These are phyloP conservation scores for Clathrus columnatus DNA, from an alignment of 768 basidiomycete genomes.

Conservation along the genomic window DNA sequence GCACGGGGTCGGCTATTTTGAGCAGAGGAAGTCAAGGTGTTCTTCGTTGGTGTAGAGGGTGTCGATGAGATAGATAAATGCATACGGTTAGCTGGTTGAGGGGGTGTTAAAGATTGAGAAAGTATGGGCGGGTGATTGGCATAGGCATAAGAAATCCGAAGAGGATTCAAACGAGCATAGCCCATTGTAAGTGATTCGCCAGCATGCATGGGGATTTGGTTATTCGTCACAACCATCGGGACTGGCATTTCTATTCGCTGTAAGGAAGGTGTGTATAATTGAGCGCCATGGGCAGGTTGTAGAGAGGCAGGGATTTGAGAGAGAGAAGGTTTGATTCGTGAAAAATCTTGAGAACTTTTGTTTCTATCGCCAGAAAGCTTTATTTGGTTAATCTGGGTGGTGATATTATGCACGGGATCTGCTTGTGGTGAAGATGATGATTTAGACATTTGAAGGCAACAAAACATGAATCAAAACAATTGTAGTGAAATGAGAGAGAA, in stretches of 20 bases:
- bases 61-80: background rate
- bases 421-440: background rate
- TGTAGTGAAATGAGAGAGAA: background rate
- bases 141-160: constrained; percentile 1
- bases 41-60: background rate
- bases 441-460: background rate
- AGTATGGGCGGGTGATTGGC: constrained; percentile 12
- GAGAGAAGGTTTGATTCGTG: constrained; percentile 9
- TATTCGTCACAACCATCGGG: constrained; percentile 20
- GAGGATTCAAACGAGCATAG: constrained; percentile 19
- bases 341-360: constrained; percentile 42
- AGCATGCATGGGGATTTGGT: constrained; percentile 1
- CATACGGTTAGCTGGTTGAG: constrained; percentile 27
- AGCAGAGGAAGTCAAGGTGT: constrained; percentile 9
- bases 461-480: background rate
- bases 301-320: background rate
- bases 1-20: constrained; percentile 3
- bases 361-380: background rate
- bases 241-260: constrained; percentile 20
- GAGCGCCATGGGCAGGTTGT: background rate
- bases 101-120: constrained; percentile 16
- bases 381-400: constrained; percentile 1
- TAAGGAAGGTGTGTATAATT: background rate
- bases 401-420: background rate
- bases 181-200: constrained; percentile 30